These are phyloP conservation scores for Sporodiniella umbellata DNA, from an alignment of 371 early-diverging fungal genomes.

Conservation along the genomic window DNA sequence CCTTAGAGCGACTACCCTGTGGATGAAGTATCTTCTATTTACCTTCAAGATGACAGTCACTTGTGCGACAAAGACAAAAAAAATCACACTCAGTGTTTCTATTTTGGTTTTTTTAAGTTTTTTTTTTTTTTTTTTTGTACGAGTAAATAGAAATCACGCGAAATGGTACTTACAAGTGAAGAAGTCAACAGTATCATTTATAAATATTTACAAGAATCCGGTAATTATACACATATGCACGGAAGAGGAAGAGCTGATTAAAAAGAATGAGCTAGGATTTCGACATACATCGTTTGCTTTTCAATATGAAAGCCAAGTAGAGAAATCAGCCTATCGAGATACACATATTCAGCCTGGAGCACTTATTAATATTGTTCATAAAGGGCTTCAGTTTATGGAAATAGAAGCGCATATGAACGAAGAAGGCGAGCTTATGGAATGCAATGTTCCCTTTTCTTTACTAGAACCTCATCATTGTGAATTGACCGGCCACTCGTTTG, in stretches of 20 bases:
- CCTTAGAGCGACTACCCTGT: too few relatives aligned
- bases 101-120: background rate
- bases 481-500: conserved; percentile 33
- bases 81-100: background rate
- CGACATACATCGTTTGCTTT: conserved; percentile 89
- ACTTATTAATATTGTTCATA: conserved; percentile 85
- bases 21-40: too few relatives aligned
- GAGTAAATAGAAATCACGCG: background rate
- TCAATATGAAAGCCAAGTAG: conserved; percentile 84
- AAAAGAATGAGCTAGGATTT: too few relatives aligned
- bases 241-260: too few relatives aligned
- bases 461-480: conserved; percentile 69
- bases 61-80: background rate
- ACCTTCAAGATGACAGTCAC: background rate
- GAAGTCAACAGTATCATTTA: conserved; percentile 91
- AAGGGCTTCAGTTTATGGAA: conserved; percentile 90
- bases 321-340: conserved; percentile 61
- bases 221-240: too few relatives aligned
- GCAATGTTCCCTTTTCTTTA: conserved; percentile 74
- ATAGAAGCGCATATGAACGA: conserved; percentile 82
- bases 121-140: background rate
- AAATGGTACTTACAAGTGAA: conserved; percentile 76
- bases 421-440: conserved; percentile 76
- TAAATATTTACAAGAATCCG: conserved; percentile 88
- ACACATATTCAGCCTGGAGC: conserved; percentile 81